A percentile compares a stretch with the other conserved stretches of the same genome.
phyloP scores from a whole-genome alignment of 1,284 basidiomycete species.

The Rhizoctonia solani region DNA sequence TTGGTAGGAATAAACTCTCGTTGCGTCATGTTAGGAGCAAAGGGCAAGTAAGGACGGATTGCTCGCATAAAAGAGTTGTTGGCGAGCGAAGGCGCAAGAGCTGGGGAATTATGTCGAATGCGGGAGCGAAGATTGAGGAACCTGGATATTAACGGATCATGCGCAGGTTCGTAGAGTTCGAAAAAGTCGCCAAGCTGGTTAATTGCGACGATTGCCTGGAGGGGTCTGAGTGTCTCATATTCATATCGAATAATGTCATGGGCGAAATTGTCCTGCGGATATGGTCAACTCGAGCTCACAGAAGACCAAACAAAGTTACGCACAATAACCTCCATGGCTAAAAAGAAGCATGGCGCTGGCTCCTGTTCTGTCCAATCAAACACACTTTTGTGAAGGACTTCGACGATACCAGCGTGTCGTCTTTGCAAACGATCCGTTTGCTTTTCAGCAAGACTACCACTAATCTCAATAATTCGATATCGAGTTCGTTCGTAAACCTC shows the following conservation, averaged over 20 bases:
- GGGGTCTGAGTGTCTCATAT: constrained; percentile 72
- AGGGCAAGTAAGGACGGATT: constrained; percentile 73
- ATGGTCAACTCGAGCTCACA: constrained; percentile 9
- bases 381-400: constrained; percentile 80
- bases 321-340: constrained; percentile 95
- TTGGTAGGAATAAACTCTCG: constrained; percentile 94
- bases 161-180: constrained; percentile 81
- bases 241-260: constrained; percentile 96
- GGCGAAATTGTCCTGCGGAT: constrained; percentile 95
- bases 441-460: constrained; percentile 70
- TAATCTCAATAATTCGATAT: constrained; percentile 96
- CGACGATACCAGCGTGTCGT: constrained; percentile 63
- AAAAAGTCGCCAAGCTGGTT: constrained; percentile 85
- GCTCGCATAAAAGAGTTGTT: constrained; percentile 57
- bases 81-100: constrained; percentile 61
- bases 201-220: constrained; percentile 83
- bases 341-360: constrained; percentile 85
- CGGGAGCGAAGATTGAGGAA: constrained; percentile 68
- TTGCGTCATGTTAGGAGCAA: constrained; percentile 88
- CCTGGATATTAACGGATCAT: constrained; percentile 79
- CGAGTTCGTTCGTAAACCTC: constrained; percentile 89
- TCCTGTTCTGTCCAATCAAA: constrained; percentile 84
- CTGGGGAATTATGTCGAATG: constrained; percentile 58
- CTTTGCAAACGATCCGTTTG: constrained; percentile 65
- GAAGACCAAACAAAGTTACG: constrained; percentile 45